Evolutionary conservation across 2,329 filamentous ascomycete species (phyloP).

Genomic region (Venturia aucupariae): DNA sequence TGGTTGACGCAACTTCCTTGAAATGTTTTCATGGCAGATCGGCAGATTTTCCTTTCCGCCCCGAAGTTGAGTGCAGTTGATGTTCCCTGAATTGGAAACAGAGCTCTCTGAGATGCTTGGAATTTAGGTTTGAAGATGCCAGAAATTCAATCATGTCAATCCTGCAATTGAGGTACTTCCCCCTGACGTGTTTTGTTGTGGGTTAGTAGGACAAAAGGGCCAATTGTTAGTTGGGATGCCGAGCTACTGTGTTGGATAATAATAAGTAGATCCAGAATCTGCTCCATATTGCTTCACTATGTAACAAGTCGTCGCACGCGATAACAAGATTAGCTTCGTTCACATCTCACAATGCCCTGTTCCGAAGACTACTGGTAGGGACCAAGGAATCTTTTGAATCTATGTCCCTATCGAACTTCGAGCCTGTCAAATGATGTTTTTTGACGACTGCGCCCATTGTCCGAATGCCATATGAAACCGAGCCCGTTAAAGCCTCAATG

Average conservation of each 20-base stretch:
- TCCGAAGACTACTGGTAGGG: background rate
- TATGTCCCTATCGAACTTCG: background rate
- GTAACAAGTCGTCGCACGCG: background rate
- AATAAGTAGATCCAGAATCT: background rate
- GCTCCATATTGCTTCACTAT: background rate
- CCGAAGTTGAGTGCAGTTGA: no score
- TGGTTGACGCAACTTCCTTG: background rate
- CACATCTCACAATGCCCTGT: background rate
- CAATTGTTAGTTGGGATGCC: background rate
- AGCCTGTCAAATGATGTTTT: background rate
- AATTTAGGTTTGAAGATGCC: no score
- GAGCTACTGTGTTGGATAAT: background rate
- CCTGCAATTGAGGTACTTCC: no score
- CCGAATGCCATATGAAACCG: conserved; percentile 2
- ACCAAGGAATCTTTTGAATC: conserved; percentile 4
- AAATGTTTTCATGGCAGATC: no score
- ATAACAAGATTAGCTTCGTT: background rate
- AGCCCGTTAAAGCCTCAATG: background rate
- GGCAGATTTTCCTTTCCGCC: no score
- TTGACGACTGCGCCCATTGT: background rate
- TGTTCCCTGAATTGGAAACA: no score
- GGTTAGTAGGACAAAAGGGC: background rate
- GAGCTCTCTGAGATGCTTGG: no score
- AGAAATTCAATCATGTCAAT: no score
- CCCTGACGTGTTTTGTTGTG: no score